Conservation (phyloP, 139 green algal genomes). For the Desmodesmus armatus region DNA sequence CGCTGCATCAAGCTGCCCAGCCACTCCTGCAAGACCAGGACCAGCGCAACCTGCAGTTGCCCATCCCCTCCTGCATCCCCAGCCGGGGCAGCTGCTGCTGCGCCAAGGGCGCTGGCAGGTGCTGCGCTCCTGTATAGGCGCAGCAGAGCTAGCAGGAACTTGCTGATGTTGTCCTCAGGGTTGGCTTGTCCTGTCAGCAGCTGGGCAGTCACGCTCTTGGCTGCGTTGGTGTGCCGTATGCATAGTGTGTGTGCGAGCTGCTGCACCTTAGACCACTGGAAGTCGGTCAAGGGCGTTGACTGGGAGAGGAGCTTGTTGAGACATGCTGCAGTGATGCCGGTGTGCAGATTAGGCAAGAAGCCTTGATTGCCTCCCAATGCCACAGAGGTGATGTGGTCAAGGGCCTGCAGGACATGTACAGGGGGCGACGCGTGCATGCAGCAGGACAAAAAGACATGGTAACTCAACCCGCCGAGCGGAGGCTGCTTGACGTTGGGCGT, state of each 20-base stretch:
- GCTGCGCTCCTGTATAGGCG: background rate
- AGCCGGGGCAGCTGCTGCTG: conserved; percentile 5
- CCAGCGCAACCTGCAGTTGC: conserved; percentile 7
- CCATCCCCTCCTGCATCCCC: background rate
- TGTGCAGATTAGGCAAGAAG: background rate
- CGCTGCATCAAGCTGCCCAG: conserved; percentile 11
- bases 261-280: conserved; percentile 9
- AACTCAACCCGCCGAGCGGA: too few species aligned
- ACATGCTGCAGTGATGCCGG: background rate
- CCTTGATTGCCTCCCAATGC: background rate
- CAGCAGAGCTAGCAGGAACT: background rate
- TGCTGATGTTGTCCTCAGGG: conserved; percentile 23
- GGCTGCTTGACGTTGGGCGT: too few species aligned
- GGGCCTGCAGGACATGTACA: background rate
- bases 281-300: background rate
- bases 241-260: background rate
- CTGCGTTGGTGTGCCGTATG: background rate
- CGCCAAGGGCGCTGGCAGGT: background rate
- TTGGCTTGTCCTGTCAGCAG: background rate
- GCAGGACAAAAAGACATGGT: too few species aligned
- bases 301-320: background rate
- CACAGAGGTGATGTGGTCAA: background rate
- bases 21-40: conserved; percentile 11
- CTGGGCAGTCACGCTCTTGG: background rate
- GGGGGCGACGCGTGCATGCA: too few species aligned